These are phyloP conservation scores for Suillus paluster DNA, from an alignment of 768 basidiomycete genomes.

Conservation along the genomic window DNA sequence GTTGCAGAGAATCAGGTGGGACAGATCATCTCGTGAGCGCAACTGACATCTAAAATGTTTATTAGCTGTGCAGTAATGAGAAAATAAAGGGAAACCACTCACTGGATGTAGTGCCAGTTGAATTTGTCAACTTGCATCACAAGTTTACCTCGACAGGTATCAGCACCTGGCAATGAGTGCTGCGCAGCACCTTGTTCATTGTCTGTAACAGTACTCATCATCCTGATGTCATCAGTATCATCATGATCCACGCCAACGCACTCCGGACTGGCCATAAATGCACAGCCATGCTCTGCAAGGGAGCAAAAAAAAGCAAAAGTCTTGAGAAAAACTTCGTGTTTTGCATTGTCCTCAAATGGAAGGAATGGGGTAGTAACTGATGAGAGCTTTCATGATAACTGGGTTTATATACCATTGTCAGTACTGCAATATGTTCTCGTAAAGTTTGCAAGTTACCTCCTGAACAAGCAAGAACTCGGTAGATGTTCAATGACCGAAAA, in stretches of 20 bases:
- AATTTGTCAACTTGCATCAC: slow-evolving; percentile 7
- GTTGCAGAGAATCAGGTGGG: slow-evolving; percentile 26
- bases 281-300: slow-evolving; percentile 22
- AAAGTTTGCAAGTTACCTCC: too few relatives aligned
- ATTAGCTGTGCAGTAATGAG: not conserved
- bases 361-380: not conserved
- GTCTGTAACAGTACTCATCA: not conserved
- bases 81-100: slow-evolving; percentile 3
- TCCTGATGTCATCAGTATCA: not conserved
- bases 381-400: too few relatives aligned
- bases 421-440: too few relatives aligned
- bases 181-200: not conserved
- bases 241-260: not conserved
- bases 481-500: too few relatives aligned
- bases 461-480: too few relatives aligned
- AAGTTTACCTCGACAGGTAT: slow-evolving; percentile 12
- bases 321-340: slow-evolving; percentile 23
- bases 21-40: slow-evolving; percentile 19
- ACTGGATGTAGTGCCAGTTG: slow-evolving; percentile 11
- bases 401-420: too few relatives aligned
- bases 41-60: slow-evolving; percentile 12
- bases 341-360: slow-evolving; percentile 6
- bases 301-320: slow-evolving; percentile 27
- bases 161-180: not conserved
- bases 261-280: slow-evolving; percentile 12